Percentiles rank a stretch among this genome's conserved stretches.
These are phyloP conservation scores for Blastocystis sp. DNA, from an alignment of 352 stramenopile genomes.

Conservation along the genomic window DNA sequence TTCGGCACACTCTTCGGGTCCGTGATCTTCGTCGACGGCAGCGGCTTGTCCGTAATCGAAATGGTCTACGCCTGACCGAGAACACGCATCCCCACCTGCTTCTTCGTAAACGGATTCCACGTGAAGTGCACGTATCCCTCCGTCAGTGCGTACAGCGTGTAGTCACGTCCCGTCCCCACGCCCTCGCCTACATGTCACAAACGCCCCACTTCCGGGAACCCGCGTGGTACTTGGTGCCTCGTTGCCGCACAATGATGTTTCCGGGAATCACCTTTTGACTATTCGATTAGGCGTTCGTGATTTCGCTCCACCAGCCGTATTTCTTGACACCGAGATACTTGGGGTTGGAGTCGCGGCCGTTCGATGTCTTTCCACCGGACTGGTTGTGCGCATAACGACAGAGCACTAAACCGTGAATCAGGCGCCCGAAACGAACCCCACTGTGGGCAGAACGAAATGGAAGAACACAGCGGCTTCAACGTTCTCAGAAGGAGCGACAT, in stretches of 20 bases:
- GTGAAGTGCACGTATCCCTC: constrained; percentile 62
- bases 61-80: background rate
- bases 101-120: constrained; percentile 60
- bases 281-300: background rate
- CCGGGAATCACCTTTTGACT: constrained; percentile 40
- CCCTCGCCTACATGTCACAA: background rate
- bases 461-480: too few relatives aligned
- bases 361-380: constrained; percentile 50
- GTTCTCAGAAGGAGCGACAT: too few relatives aligned
- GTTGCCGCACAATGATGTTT: constrained; percentile 50
- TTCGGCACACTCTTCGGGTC: constrained; percentile 28
- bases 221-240: constrained; percentile 34
- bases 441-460: too few relatives aligned
- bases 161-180: constrained; percentile 40
- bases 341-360: constrained; percentile 55
- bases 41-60: constrained; percentile 7
- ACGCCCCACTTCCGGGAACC: background rate
- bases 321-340: constrained; percentile 63
- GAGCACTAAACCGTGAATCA: background rate
- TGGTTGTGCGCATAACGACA: constrained; percentile 52
- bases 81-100: background rate
- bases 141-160: constrained; percentile 7
- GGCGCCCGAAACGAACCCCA: too few relatives aligned
- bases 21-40: constrained; percentile 4
- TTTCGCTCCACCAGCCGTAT: constrained; percentile 16